Base-by-base conservation (phyloP, 805 yeast genomes). In the Ogataea polymorpha region DNA sequence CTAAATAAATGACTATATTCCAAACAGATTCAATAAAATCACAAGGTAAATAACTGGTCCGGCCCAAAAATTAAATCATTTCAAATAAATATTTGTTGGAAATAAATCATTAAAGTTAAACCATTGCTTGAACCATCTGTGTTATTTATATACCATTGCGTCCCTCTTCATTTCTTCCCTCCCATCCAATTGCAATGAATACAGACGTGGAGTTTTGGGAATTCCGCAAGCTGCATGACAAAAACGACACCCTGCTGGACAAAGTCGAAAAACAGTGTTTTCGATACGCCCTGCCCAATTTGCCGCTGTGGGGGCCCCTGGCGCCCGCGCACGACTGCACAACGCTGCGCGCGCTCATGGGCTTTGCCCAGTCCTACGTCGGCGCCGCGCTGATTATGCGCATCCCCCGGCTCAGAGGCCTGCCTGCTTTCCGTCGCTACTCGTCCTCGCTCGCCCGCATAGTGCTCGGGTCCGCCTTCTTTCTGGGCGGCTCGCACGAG, bases 281-380 rank as follows among this genome's bases (percentile, higher is more conserved):
- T 42, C 44, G 65, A 26, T 61, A 58, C 36, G 48, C 64, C 9
- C 37, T 55, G 4, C 63, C 64, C 14, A 50, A 53, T 20, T 45
- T 62, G 12, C 40, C 53, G 14, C 34, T 62, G 7, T 59, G 60
- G 58, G 66, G 66, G 3, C 64, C 67, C 1, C 41, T 62, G 21
- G 64, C 62, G 7, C 67, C 67, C 2, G 64, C 67, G 6, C 63
- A 61, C 27, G 68, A 64, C 48, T 59, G 62, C 9, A 34, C 54
- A 15, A 15, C 45, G 2, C 48, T 60, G 18, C 46, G 67, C 24
- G 44, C 48, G 5, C 23, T 53, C 0, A 32, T 64, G 46, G 59
- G 63, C 2, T 39, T 45, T 21, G 39, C 50, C 5, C 67, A 64
- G 46, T n/a, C 51, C 3, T 48, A 51, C 23, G 5, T 54, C 1